Evolutionary conservation across 2,329 filamentous ascomycete species (phyloP).

Genomic region (Colletotrichum sp.): DNA sequence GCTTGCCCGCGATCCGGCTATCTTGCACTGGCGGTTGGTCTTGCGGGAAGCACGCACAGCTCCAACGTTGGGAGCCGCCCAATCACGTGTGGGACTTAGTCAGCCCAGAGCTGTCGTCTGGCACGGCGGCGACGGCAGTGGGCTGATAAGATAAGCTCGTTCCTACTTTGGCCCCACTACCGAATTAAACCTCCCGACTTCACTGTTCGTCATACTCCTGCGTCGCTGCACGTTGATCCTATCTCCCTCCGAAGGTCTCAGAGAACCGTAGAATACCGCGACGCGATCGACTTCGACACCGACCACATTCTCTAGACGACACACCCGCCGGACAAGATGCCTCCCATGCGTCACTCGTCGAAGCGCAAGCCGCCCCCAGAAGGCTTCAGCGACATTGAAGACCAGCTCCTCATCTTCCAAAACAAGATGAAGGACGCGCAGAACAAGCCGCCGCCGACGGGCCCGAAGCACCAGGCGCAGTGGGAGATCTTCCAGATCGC

Average conservation of each 20-base stretch:
- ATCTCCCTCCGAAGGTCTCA: neutral
- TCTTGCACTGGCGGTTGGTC: constrained; percentile 4
- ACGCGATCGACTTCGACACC: neutral
- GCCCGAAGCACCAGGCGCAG: constrained; percentile 83
- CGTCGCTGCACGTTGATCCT: neutral
- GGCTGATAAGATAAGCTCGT: neutral
- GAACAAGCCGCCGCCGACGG: constrained; percentile 82
- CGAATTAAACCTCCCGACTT: neutral
- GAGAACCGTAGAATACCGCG: neutral
- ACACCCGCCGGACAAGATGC: constrained; percentile 57
- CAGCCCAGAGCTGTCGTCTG: neutral
- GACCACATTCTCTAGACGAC: too few relatives aligned
- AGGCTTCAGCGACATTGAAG: constrained; percentile 87
- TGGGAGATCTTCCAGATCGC: constrained; percentile 99
- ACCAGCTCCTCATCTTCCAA: constrained; percentile 82
- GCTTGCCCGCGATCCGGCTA: constrained; percentile 13
- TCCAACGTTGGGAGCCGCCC: constrained; percentile 10
- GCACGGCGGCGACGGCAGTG: neutral
- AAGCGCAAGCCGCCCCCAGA: constrained; percentile 84
- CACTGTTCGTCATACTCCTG: neutral
- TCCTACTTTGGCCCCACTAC: neutral
- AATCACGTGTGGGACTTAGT: constrained; percentile 20
- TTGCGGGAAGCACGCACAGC: constrained; percentile 3
- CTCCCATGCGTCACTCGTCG: constrained; percentile 75
- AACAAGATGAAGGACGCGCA: constrained; percentile 97